phyloP scores from a whole-genome alignment of 2,329 filamentous ascomycete species.

The Sordariomycetes sp. region DNA sequence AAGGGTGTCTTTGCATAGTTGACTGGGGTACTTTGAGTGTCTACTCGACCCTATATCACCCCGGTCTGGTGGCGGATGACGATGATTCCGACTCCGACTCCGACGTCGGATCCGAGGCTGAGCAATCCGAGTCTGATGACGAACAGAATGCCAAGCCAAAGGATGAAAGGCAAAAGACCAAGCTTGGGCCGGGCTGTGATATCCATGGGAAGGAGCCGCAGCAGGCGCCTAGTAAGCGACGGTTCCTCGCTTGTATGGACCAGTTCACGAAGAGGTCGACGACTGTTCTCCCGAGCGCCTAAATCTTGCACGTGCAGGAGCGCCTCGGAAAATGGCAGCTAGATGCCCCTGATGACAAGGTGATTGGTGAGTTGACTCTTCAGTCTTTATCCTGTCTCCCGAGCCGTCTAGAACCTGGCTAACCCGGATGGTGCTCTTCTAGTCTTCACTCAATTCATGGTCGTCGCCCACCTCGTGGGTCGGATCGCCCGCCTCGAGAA shows the following conservation, averaged over 20 bases:
- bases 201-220: neutral
- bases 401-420: neutral
- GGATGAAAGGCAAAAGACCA: neutral
- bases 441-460: constrained; percentile 23
- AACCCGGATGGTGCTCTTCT: fast-evolving
- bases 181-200: neutral
- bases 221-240: neutral
- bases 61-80: neutral
- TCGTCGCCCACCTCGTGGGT: constrained; percentile 19
- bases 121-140: too few species aligned
- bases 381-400: fast-evolving
- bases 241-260: neutral
- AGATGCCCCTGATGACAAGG: constrained; percentile 20
- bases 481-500: constrained; percentile 16
- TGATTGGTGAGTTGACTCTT: constrained; percentile 17
- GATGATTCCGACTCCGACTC: neutral
- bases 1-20: neutral
- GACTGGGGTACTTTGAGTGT: too few species aligned
- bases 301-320: constrained; percentile 16
- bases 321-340: constrained; percentile 12
- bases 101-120: too few species aligned
- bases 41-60: neutral
- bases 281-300: constrained; percentile 13
- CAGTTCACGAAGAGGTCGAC: neutral
- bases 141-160: too few species aligned